Evolutionary conservation across 2,329 filamentous ascomycete species (phyloP).

Genomic region (Colletotrichum sp.): DNA sequence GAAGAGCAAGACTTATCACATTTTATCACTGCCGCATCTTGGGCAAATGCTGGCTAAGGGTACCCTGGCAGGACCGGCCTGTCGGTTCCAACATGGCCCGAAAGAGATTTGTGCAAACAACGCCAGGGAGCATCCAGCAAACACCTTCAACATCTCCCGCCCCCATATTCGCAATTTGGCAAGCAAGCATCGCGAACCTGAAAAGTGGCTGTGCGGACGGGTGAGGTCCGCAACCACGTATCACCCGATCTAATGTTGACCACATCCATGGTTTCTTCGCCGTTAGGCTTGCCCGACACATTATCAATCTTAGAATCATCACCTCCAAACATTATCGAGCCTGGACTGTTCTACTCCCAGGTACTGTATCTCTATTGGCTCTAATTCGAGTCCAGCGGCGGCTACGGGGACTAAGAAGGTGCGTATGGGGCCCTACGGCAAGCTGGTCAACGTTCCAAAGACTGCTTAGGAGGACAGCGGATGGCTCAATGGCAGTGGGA

Average conservation of each 20-base stretch:
- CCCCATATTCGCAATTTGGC: neutral
- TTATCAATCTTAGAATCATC: neutral
- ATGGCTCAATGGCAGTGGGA: neutral
- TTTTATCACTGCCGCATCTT: neutral
- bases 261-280: neutral
- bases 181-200: neutral
- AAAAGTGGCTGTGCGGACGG: neutral
- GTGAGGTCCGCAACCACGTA: neutral
- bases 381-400: neutral
- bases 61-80: neutral
- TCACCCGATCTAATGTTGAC: neutral
- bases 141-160: neutral
- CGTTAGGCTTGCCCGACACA: neutral
- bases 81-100: neutral
- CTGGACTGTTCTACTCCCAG: neutral
- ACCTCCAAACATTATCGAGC: neutral
- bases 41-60: neutral
- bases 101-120: neutral
- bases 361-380: neutral
- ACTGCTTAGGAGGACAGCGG: neutral
- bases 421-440: neutral
- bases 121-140: neutral
- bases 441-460: neutral
- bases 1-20: neutral
- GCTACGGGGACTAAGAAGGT: neutral